Evolutionary conservation across 1,284 basidiomycete species (phyloP).

Genomic region (Omphalotus olearius): DNA sequence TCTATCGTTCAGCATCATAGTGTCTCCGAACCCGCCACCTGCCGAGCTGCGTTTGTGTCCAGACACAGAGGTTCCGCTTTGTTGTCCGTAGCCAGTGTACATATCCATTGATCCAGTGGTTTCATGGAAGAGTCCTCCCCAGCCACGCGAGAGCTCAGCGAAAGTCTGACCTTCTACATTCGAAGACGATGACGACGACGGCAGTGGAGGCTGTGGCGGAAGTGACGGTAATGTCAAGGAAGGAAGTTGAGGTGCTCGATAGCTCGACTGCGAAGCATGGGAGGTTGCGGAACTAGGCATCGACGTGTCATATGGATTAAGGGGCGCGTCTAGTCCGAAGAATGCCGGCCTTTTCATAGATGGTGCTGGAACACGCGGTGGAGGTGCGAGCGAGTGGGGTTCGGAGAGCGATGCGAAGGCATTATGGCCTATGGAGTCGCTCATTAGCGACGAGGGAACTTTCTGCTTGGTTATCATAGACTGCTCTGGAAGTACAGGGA

Average conservation of each 20-base stretch:
- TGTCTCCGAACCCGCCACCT: constrained; percentile 13
- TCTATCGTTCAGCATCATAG: constrained; percentile 31
- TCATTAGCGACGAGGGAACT: neutral
- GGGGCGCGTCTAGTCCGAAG: neutral
- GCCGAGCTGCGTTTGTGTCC: neutral
- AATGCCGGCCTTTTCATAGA: no score
- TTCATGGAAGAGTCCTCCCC: constrained; percentile 35
- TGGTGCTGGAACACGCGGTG: no score
- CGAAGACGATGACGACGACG: neutral
- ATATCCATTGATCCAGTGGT: constrained; percentile 22
- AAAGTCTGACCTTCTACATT: constrained; percentile 1
- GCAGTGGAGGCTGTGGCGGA: neutral
- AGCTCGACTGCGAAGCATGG: neutral
- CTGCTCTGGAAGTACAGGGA: constrained; percentile 16
- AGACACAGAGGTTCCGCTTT: neutral
- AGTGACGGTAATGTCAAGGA: neutral
- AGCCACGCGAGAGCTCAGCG: constrained; percentile 19
- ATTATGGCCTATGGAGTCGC: no score
- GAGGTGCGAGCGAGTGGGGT: no score
- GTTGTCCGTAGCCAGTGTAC: neutral
- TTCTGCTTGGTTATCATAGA: neutral
- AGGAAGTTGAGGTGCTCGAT: neutral
- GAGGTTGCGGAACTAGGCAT: neutral
- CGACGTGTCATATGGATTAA: neutral
- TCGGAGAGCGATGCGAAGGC: no score